Conservation (phyloP, 305 asterid species). For the Striga hermonthica region DNA sequence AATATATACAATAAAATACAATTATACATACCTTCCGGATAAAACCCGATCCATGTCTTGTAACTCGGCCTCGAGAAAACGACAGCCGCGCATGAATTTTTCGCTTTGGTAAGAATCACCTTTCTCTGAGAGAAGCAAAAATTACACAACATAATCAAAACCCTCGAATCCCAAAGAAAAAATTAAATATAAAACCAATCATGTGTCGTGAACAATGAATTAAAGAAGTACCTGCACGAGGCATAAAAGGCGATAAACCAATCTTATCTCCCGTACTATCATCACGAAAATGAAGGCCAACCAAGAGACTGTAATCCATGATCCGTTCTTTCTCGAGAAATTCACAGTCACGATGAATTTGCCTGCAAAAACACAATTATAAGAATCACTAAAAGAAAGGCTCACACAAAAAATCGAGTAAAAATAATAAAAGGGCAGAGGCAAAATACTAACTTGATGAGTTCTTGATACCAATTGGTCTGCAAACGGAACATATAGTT, state of each 20-base stretch:
- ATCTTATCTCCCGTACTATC: conserved; percentile 80
- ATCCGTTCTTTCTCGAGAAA: conserved; percentile 85
- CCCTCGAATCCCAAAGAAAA: conserved; percentile 17
- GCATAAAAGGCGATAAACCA: conserved; percentile 85
- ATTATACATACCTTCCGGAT: conserved; percentile 64
- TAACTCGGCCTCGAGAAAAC: conserved; percentile 96
- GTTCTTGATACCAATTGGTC: conserved; percentile 75
- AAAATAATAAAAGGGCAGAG: not conserved
- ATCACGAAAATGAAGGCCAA: conserved; percentile 95
- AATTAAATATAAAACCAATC: conserved; percentile 1
- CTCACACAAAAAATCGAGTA: not conserved
- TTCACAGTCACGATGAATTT: conserved; percentile 88
- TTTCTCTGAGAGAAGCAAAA: conserved; percentile 51
- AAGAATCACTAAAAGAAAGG: conserved; percentile 25
- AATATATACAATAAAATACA: not conserved
- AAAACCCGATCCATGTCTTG: conserved; percentile 88
- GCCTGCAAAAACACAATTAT: conserved; percentile 46
- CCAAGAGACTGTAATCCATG: conserved; percentile 96
- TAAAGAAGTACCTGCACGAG: conserved; percentile 60
- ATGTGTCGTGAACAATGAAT: not conserved
- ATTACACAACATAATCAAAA: conserved; percentile 10
- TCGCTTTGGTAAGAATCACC: conserved; percentile 75
- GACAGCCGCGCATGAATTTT: conserved; percentile 91
- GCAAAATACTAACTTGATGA: conserved; percentile 67
- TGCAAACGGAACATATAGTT: conserved; percentile 78